Base-by-base conservation (phyloP, 805 yeast genomes). In the Zygoascus flipseniorum region DNA sequence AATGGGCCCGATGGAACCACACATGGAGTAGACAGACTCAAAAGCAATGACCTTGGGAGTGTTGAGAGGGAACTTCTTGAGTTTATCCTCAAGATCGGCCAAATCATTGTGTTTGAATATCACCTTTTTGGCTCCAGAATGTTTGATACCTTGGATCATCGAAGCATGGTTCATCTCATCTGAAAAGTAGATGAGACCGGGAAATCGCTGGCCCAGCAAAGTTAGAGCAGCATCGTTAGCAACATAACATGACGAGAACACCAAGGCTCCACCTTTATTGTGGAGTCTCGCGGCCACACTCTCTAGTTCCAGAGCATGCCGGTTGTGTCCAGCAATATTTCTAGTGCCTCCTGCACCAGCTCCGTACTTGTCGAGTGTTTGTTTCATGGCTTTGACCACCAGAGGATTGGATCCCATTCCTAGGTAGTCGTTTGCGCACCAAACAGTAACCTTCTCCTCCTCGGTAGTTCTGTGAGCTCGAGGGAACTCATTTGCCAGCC, bases 261-360 rank as follows among this genome's bases (percentile, higher is more conserved):
- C 98, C 62, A 93, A 76, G 0, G 98, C 96, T 23, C 92, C 97
- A 62, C 88, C 97, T 68, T 90, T 95, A 69, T 87, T 85, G 73
- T 93, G 98, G 62, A 93, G 78, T 43, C 89, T 82, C 19, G 99
- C 98, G 49, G 89, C 66, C 63, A 88, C 90, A 20, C 85, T 74
- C 71, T 93, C 99, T 65, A 93, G 78, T 60, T 76, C 77, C 65
- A 93, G 81, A n/a, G 98, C 95, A 63, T 86, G 92, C 55, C 74
- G 70, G 70, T 93, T 93, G 70, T 93, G 99, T 57, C 99, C 99
- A 1, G 99, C 99, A 69, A 93, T 93, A 73, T 93, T 93, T 66
- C 99, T 80, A 48, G 99, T 93, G 62, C 99, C 99, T 66, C 99
- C 99, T 8, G 99, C 96, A 63, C 99, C 99, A 4, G 96, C 86